Base-by-base conservation (phyloP, 208 protist genomes). In the Crithidia acanthocephali region DNA sequence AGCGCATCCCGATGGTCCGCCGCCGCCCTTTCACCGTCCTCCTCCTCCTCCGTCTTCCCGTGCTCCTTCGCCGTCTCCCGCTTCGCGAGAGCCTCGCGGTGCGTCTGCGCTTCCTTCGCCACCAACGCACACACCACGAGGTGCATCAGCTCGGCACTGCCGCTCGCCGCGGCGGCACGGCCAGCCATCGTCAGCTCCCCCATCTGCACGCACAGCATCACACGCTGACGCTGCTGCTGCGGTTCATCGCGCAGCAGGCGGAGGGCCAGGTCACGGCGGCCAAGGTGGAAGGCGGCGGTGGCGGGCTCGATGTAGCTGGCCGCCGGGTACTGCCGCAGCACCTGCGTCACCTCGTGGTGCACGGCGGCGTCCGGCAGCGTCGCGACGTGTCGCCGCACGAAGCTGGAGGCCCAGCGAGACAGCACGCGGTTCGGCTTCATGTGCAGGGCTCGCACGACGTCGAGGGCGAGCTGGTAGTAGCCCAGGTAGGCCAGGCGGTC, bases 391-490 rank as follows among this genome's bases (percentile, higher is more conserved):
- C 64, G 65, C 2, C 62, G 64, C 13, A 55, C 47, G 11, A 52
- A 57, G 57, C 64, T 63, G 20, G 67, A 48, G 47, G 68, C 73
- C 76, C 84, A 85, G 33, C 68, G 45, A 6, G 75, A 68, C 20
- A 89, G 53, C 37, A 81, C 62, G 2, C 67, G 62, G 2, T 53
- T 33, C 27, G 74, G n/a, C 51, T 64, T 77, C 68, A 76, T 74
- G 47, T 65, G 53, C 44, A 86, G 30, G 11, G 72, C 56, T 11
- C 53, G 50, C 50, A 68, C 62, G 1, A 89, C 75, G 55, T 80
- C 74, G 33, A 89, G 65, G 15, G 80, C 84, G n/a, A 84, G 66
- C 45, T 82, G 80, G 61, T 80, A 84, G 62, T 73, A 61, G 16
- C 74, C 68, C 9, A 75, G 15, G 25, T 70, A 76, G 22, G 63